These are phyloP conservation scores for Borovskyia barvae DNA, from an alignment of 208 protist species.

Conservation along the genomic window DNA sequence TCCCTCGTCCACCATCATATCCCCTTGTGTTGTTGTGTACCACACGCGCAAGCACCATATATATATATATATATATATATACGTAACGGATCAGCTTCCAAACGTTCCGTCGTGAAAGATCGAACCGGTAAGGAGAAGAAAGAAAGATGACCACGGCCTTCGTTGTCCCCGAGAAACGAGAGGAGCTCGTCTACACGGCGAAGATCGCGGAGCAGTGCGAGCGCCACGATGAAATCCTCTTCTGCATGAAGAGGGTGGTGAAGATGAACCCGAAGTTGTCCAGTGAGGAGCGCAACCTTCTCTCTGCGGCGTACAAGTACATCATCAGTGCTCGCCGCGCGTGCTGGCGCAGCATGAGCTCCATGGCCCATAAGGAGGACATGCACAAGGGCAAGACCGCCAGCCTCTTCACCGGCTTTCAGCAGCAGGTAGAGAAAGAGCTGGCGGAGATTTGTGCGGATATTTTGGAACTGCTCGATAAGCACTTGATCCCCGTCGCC, in stretches of 20 bases:
- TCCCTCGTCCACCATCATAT: no score
- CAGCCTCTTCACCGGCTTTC: slow-evolving; percentile 94
- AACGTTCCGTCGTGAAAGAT: no score
- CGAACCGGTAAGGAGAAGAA: no score
- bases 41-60: no score
- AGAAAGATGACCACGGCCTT: slow-evolving; percentile 42
- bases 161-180: slow-evolving; percentile 86
- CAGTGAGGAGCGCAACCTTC: slow-evolving; percentile 99
- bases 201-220: slow-evolving; percentile 99
- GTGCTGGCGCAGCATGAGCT: slow-evolving; percentile 98
- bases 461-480: slow-evolving; percentile 95
- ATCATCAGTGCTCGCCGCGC: slow-evolving; percentile 98
- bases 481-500: slow-evolving; percentile 93
- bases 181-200: slow-evolving; percentile 94
- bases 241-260: slow-evolving; percentile 98
- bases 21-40: no score
- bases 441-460: slow-evolving; percentile 96
- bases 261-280: slow-evolving; percentile 93
- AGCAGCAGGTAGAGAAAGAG: slow-evolving; percentile 97
- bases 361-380: slow-evolving; percentile 97
- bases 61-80: no score
- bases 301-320: slow-evolving; percentile 99
- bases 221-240: slow-evolving; percentile 99
- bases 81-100: no score
- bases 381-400: slow-evolving; percentile 88